Evolutionary conservation across 2,329 filamentous ascomycete genomes (phyloP).

Genomic region (Botrytis paeoniae): DNA sequence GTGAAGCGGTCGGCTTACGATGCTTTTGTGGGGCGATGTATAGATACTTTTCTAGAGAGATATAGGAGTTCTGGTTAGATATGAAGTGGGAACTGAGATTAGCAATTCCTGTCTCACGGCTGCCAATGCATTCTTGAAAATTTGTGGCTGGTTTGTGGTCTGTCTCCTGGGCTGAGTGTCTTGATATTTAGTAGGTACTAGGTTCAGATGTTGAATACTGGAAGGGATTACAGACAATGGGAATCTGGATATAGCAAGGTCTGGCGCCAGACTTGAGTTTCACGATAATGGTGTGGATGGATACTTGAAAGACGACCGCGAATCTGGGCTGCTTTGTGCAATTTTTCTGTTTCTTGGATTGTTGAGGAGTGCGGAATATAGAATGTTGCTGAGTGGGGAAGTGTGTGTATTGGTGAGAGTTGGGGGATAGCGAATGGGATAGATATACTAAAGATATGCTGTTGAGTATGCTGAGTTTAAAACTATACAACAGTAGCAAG

Average conservation of each 20-base stretch:
- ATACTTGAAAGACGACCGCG: neutral
- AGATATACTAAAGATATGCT: no score
- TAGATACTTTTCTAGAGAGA: neutral
- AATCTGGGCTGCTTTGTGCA: neutral
- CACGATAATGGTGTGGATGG: neutral
- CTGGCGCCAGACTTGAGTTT: neutral
- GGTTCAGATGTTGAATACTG: neutral
- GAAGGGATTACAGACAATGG: neutral
- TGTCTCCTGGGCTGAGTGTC: neutral
- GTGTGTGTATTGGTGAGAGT: neutral
- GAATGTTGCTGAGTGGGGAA: neutral
- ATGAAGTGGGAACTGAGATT: neutral
- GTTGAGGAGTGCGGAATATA: neutral
- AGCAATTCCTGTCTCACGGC: neutral
- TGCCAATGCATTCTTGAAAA: neutral
- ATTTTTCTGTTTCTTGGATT: neutral
- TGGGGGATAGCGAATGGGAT: no score
- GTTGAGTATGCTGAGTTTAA: neutral
- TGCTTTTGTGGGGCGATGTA: neutral
- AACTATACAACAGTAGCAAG: no score
- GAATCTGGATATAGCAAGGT: no score
- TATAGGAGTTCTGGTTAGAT: neutral
- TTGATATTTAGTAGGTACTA: neutral
- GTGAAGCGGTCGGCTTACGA: neutral
- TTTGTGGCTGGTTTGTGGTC: neutral